Percentiles rank a stretch among this genome's conserved stretches.
These are phyloP conservation scores for Psilocybe cubensis DNA, from an alignment of 768 basidiomycete genomes.

Conservation along the genomic window DNA sequence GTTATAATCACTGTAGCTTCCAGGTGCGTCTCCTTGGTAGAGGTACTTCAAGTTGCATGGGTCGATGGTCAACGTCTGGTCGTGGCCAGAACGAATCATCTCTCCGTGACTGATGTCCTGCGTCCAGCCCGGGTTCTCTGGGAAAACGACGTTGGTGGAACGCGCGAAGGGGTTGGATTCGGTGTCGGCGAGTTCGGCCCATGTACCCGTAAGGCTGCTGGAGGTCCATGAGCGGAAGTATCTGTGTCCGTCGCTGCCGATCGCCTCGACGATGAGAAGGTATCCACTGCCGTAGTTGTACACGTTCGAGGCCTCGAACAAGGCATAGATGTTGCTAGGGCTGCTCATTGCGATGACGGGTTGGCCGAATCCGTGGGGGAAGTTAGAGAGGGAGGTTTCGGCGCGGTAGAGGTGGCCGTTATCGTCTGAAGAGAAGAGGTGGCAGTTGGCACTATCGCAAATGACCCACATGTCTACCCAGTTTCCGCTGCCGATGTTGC, in stretches of 20 bases:
- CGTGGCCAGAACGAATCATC: slow-evolving; percentile 16
- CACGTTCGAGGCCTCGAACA: slow-evolving; percentile 22
- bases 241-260: slow-evolving; percentile 14
- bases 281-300: slow-evolving; percentile 14
- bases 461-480: slow-evolving; percentile 26
- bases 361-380: slow-evolving; percentile 18
- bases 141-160: slow-evolving; percentile 19
- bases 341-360: slow-evolving; percentile 21
- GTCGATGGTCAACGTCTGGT: slow-evolving; percentile 19
- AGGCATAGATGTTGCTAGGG: background rate
- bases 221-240: slow-evolving; percentile 24
- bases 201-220: slow-evolving; percentile 12
- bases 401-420: slow-evolving; percentile 25
- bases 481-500: slow-evolving; percentile 20
- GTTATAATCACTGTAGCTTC: slow-evolving; percentile 11
- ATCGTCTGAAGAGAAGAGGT: slow-evolving; percentile 24
- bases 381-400: slow-evolving; percentile 16
- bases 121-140: too few species aligned
- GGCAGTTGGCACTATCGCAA: slow-evolving; percentile 18
- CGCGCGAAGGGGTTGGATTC: slow-evolving; percentile 21
- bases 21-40: slow-evolving; percentile 19
- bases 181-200: slow-evolving; percentile 6
- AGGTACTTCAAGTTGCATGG: slow-evolving; percentile 19
- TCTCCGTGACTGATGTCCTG: too few species aligned
- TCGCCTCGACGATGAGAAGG: slow-evolving; percentile 22